A percentile compares a stretch with the other conserved stretches of the same genome.
Conservation (phyloP, 1,139 yeast species). For the Candida sojae region DNA sequence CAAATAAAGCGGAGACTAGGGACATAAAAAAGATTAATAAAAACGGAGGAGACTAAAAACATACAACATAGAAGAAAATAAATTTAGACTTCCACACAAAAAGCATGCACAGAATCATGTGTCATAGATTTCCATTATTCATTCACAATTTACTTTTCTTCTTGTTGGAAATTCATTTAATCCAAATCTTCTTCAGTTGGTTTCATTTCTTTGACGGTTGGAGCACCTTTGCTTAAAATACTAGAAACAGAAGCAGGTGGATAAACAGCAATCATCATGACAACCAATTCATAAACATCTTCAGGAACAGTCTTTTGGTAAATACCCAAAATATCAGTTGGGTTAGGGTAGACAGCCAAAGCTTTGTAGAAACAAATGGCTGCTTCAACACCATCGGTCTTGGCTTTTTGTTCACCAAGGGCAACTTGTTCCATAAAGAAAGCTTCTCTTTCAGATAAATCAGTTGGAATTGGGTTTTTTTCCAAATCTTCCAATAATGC, state of each 20-base stretch:
- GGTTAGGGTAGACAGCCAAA: conserved; percentile 91
- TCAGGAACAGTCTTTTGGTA: conserved; percentile 88
- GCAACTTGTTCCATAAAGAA: conserved; percentile 84
- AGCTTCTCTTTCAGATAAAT: conserved; percentile 67
- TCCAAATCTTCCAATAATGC: conserved; percentile 65
- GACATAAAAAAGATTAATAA: not conserved
- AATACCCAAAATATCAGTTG: conserved; percentile 84
- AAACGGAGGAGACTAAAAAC: not conserved
- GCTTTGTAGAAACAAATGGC: conserved; percentile 95
- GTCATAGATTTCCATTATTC: not conserved
- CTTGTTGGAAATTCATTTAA: conserved; percentile 16
- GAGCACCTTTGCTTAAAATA: conserved; percentile 50
- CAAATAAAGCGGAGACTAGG: not conserved
- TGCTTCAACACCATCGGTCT: conserved; percentile 64
- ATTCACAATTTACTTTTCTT: not conserved
- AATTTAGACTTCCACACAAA: not conserved
- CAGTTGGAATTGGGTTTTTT: conserved; percentile 76
- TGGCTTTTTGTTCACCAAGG: conserved; percentile 73
- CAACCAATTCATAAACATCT: conserved; percentile 76
- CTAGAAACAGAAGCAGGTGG: conserved; percentile 84
- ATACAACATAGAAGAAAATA: not conserved
- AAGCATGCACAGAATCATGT: too few species aligned
- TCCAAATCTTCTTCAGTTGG: conserved; percentile 43
- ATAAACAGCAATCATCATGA: conserved; percentile 84
- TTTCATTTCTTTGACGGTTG: conserved; percentile 21